phyloP scores from a whole-genome alignment of 495 filamentous ascomycete genomes.

The Cryomyces antarcticus region DNA sequence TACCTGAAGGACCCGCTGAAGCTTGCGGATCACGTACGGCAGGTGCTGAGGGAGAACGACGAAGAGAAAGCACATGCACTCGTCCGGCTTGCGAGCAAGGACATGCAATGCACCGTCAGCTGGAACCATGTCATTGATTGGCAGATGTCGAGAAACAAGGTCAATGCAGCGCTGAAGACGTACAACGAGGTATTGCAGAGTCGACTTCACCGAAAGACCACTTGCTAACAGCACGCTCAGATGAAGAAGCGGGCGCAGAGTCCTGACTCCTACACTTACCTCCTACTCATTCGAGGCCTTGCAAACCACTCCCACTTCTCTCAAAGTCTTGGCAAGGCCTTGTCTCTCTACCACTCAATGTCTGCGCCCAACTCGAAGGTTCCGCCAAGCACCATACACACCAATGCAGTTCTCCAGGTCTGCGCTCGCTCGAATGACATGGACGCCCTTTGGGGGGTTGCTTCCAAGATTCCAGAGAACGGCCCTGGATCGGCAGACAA shows the following conservation, averaged over 20 bases:
- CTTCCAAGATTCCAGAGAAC: constrained; percentile 38
- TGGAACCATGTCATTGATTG: constrained; percentile 79
- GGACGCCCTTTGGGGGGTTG: constrained; percentile 55
- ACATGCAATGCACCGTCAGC: constrained; percentile 40
- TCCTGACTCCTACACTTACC: constrained; percentile 62
- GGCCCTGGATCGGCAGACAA: constrained; percentile 40
- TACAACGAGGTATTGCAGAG: constrained; percentile 55
- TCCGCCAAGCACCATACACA: constrained; percentile 52
- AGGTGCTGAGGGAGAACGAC: constrained; percentile 30
- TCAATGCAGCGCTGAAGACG: constrained; percentile 45
- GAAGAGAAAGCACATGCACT: constrained; percentile 42
- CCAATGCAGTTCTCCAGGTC: constrained; percentile 67
- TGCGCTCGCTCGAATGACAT: constrained; percentile 50
- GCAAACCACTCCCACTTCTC: constrained; percentile 29
- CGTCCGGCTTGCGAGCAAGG: constrained; percentile 42
- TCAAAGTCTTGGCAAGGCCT: constrained; percentile 36
- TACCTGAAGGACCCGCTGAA: constrained; percentile 45
- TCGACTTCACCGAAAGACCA: background rate
- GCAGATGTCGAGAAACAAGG: constrained; percentile 33
- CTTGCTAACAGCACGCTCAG: constrained; percentile 19
- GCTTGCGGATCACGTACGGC: constrained; percentile 40
- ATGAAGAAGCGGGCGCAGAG: constrained; percentile 81
- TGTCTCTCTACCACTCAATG: constrained; percentile 56
- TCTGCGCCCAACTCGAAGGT: constrained; percentile 31
- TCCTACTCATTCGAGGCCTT: constrained; percentile 61